Evolutionary conservation across 2,329 filamentous ascomycete species (phyloP), one percentile per base, ranked within the genome.

Genomic region (Diaporthe sp.): DNA sequence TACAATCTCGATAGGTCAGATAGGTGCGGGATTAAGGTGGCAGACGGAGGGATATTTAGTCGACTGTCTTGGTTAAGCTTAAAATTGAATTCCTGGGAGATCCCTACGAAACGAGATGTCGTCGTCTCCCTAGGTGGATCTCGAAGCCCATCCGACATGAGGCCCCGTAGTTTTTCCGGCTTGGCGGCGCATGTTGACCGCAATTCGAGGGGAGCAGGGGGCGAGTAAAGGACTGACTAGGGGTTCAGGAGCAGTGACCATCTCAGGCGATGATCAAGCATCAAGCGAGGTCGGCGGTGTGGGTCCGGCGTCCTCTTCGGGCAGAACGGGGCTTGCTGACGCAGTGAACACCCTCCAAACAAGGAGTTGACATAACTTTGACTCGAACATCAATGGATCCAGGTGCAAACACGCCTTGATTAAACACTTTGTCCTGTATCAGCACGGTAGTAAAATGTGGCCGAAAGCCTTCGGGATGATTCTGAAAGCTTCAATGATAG

Each of bases 121-220:
- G 56, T 71, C 42, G 42, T 71, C 32, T 32, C 19, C 3, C 17
- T 3, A 39, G 47, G 70, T 71, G 70, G 70, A 35, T 4, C 56
- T 56, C 35, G 25, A 44, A 13, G 12, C 30, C 12, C 35, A 65
- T 50, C 70, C 56, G 70, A 71, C 56, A 71, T 63, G 56, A 71
- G n/a, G 70, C 70, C 70, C 70, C 70, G 50, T 71, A 71, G 37
- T 50, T 71, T 51, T 53, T 53, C 56, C 56, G 70, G 59, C 63
- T 71, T 61, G 59, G 70, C 70, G 47, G 42, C 9, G 37, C 53
- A 19, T 68, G 63, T 50, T 51, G 63, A 68, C 63, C 63, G 63
- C 63, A 53, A 61, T 35, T 71, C 47, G 30, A 71, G 56, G 56
- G 12, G 35, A 53, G 39, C 59, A 63, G 59, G 50, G 50, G 47